Base-by-base conservation (phyloP, 805 yeast genomes). In the Nakazawaea holstii region DNA sequence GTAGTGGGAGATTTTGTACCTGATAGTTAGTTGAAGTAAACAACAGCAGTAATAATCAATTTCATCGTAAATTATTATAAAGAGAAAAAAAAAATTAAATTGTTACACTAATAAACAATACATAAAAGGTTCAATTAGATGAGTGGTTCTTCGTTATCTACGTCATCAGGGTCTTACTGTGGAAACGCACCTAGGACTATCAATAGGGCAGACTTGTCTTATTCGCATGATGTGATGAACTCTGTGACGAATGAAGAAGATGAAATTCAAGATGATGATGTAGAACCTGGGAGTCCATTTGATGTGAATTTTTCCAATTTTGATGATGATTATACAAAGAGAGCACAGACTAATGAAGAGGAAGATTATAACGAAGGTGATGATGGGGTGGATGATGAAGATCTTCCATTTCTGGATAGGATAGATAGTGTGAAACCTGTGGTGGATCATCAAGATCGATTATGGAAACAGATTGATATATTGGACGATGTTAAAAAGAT, bases 381-480 rank as follows among this genome's bases (percentile, higher is more conserved):
- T 13, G 49, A 30, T 10, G 38, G 41, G 13, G 49, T 13, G 4
- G 51, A 27, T 7, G 43, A 27, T 27, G 35, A 28, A 33, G 46
- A 36, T 24, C 10, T 39, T 14, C 39, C 37, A 32, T 58, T 69
- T 3, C 52, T 63, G 14, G 87, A 82, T 58, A 69, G 69, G 52
- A 62, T 80, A 3, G 77, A 82, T 8, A 67, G 78, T 4, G 76
- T 80, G 0, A 65, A 69, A 43, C 87, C 89, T 7, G 69, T 72
- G 41, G 82, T 79, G 17, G 82, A 86, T 46, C 69, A 77, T 51
- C 90, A 82, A 65, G 96, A 87, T 63, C 74, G 76, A 57, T 70
- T 87, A 40, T 91, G 96, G 95, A 82, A 92, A 6, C 95, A 88
- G 55, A 82, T 90, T 43, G 96, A 87, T 56, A 84, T 87, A 0